Conservation (phyloP, 2,329 filamentous ascomycete genomes). For the Fusarium sp. region DNA sequence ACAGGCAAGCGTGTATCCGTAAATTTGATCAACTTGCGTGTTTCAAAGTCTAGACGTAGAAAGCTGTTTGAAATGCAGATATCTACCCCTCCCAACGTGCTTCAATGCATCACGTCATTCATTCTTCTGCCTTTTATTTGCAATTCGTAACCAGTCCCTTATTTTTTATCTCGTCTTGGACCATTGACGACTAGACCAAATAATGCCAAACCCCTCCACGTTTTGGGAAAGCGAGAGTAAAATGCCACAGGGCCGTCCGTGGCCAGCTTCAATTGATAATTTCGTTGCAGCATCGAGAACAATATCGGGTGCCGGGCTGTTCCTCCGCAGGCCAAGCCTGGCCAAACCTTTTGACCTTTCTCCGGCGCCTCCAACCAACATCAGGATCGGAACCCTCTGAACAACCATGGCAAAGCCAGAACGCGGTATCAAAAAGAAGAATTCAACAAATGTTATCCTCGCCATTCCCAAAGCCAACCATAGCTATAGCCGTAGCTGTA, state of each 20-base stretch:
- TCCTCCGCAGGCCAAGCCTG: constrained; percentile 38
- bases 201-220: constrained; percentile 41
- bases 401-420: constrained; percentile 44
- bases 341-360: constrained; percentile 42
- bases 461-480: constrained; percentile 44
- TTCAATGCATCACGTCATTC: constrained; percentile 33
- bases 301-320: constrained; percentile 39
- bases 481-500: constrained; percentile 45
- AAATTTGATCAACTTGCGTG: constrained; percentile 39
- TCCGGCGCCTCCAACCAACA: constrained; percentile 41
- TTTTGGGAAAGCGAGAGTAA: constrained; percentile 44
- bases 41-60: constrained; percentile 36
- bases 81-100: constrained; percentile 21
- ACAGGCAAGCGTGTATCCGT: constrained; percentile 8
- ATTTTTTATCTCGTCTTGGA: constrained; percentile 43
- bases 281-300: constrained; percentile 45
- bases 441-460: constrained; percentile 41
- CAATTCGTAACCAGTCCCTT: constrained; percentile 38
- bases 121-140: constrained; percentile 38
- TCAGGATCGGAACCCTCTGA: constrained; percentile 37
- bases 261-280: constrained; percentile 49
- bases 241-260: constrained; percentile 45
- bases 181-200: constrained; percentile 39
- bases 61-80: constrained; percentile 24
- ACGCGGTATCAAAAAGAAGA: constrained; percentile 44